A percentile compares a stretch with the other conserved stretches of the same genome.
Evolutionary conservation across 345 rosid species (phyloP).

Genomic region (Eucalyptus erythrocorys): DNA sequence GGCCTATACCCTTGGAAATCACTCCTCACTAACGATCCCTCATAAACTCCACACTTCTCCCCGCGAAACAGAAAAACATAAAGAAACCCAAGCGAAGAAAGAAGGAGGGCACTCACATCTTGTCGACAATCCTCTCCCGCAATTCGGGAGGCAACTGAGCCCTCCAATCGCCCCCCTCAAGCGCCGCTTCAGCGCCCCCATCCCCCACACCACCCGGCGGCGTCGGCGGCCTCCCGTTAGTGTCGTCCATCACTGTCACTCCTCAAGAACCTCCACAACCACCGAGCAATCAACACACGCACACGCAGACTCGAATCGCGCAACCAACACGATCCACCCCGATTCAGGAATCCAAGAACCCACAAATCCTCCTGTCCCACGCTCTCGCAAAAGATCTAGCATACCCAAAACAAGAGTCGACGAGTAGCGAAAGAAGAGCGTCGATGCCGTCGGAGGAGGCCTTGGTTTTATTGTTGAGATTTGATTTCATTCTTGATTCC

Average conservation of each 20-base stretch:
- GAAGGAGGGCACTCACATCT: conserved; percentile 27
- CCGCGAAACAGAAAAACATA: neutral
- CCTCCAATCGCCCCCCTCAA: conserved; percentile 57
- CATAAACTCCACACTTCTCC: neutral
- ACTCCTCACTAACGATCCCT: neutral
- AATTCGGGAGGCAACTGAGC: conserved; percentile 25
- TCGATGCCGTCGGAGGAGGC: too few species aligned
- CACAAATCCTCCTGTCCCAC: neutral
- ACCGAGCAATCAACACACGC: neutral
- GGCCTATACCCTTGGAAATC: neutral
- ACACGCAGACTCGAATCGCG: neutral
- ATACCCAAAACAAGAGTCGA: neutral
- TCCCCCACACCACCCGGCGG: conserved; percentile 18
- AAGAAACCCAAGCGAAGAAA: neutral
- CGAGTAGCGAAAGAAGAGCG: neutral
- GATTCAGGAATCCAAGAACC: neutral
- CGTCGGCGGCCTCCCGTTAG: conserved; percentile 27
- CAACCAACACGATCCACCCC: neutral
- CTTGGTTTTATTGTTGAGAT: too few species aligned
- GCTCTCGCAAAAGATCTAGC: neutral
- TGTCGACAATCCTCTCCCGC: conserved; percentile 31
- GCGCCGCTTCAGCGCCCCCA: conserved; percentile 4
- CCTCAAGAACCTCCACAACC: neutral
- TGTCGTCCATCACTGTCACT: conserved; percentile 14
- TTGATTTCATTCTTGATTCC: too few species aligned